These are phyloP conservation scores for Coleophoma crateriformis DNA, from an alignment of 2,329 filamentous ascomycete genomes.

Conservation along the genomic window DNA sequence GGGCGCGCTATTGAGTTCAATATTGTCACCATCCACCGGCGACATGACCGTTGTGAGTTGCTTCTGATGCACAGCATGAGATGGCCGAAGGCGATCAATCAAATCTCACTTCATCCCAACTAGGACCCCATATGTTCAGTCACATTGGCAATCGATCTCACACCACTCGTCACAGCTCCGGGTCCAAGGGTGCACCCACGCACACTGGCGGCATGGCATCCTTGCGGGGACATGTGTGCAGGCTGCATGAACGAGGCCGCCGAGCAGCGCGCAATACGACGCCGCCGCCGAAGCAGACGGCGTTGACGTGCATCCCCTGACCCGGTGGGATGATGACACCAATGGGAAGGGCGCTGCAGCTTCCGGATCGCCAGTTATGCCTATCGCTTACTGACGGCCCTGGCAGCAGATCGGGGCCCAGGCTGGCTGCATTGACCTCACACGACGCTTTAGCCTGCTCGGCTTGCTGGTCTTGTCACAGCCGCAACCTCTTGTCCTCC, in stretches of 20 bases:
- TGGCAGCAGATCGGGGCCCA: not conserved
- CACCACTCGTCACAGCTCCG: not conserved
- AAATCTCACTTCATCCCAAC: not conserved
- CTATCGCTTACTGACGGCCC: not conserved
- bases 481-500: not conserved
- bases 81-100: not conserved
- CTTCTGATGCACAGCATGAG: not conserved
- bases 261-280: not conserved
- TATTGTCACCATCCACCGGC: not conserved
- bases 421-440: not conserved
- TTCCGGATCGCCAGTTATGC: not conserved
- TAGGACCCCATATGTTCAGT: not conserved
- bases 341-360: not conserved
- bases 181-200: not conserved
- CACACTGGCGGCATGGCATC: not conserved
- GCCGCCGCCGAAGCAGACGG: not conserved
- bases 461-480: not conserved
- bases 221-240: not conserved
- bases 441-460: not conserved
- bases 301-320: no score
- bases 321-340: not conserved
- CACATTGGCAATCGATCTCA: not conserved
- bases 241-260: not conserved
- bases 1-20: not conserved
- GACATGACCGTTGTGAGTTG: not conserved